Base-by-base conservation (phyloP, 2,329 filamentous ascomycete genomes). In the Nemania sp. region DNA sequence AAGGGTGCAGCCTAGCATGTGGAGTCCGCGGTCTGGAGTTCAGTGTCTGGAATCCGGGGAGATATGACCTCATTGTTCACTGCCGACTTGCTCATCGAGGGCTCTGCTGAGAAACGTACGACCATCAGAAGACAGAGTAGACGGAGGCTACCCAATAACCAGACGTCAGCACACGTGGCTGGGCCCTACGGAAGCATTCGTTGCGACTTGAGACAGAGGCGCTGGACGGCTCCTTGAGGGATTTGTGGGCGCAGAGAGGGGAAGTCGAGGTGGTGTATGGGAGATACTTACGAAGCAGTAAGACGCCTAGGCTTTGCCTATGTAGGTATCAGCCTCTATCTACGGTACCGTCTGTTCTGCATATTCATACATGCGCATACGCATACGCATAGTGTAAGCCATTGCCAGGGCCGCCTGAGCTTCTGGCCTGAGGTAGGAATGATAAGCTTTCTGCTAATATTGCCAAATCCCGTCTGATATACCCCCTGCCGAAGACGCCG, bases 161-260 rank as follows among this genome's bases (percentile, higher is more conserved):
- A 60, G 41, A 49, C 24, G 36, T 50, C 24, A 39, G 41, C 52
- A 54, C 59, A 61, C 59, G 57, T 60, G 59, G 49, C 22, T 44
- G 24, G 17, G 37, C 36, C 23, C 36, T 48, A 44, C 52, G 42
- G 46, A 45, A 49, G 37, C 47, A 61, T 58, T 61, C 54, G 57
- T 48, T 42, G 42, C 41, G 20, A 46, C 23, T n/a, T 37, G 37
- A 52, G 34, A 33, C 20, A 39, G 37, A 40, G 39, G 36, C 33
- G 33, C 28, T 33, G 44, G 49, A 49, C 23, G 49, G 52, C 55
- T 49, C 49, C 22, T 19, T 54, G 52, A 43, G 46, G 50, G 50
- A 59, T 59, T 57, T 53, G 50, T 44, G 15, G 50, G 37, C 39
- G 49, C 37, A 42, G 11, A 14, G 28, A 4, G 28, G 28, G 37